Evolutionary conservation across 225 moss, liverwort and hornwort genomes (phyloP).

Genomic region (Physcomitrellopsis africana): DNA sequence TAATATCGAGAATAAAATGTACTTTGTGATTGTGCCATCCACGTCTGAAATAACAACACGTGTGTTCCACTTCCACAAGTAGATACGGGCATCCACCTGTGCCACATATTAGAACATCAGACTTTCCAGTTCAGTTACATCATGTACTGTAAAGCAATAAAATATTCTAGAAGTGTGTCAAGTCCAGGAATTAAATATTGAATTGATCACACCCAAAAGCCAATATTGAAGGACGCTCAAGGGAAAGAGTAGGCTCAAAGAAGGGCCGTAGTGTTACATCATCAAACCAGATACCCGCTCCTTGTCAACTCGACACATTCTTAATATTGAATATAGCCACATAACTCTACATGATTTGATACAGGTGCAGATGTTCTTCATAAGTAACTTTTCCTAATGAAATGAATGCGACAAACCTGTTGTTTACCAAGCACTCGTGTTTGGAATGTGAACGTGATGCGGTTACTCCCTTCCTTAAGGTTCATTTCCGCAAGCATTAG

Average conservation of each 20-base stretch:
- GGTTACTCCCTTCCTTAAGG: conserved; percentile 93
- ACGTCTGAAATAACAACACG: conserved; percentile 70
- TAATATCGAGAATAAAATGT: not conserved
- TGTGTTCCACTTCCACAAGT: conserved; percentile 71
- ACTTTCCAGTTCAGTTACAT: conserved; percentile 23
- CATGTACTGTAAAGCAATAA: not conserved
- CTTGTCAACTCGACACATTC: not conserved
- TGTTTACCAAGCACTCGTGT: conserved; percentile 92
- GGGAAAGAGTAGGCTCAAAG: not conserved
- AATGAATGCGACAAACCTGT: conserved; percentile 62
- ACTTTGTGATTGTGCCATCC: conserved; percentile 81
- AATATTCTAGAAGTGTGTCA: not conserved
- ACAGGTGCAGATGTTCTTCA: not conserved
- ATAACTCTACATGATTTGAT: conserved; percentile 12
- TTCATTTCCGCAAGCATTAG: conserved; percentile 86
- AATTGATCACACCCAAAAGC: conserved; percentile 12
- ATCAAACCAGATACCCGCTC: not conserved
- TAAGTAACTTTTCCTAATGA: not conserved
- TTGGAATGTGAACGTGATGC: conserved; percentile 87
- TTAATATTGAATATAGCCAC: not conserved
- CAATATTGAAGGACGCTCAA: not conserved
- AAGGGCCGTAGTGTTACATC: not conserved
- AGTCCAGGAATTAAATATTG: not conserved
- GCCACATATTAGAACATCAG: not conserved
- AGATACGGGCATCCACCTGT: conserved; percentile 71